These are phyloP conservation scores for Hylodesmum podocarpum DNA, from an alignment of 306 rosid genomes.

Conservation along the genomic window DNA sequence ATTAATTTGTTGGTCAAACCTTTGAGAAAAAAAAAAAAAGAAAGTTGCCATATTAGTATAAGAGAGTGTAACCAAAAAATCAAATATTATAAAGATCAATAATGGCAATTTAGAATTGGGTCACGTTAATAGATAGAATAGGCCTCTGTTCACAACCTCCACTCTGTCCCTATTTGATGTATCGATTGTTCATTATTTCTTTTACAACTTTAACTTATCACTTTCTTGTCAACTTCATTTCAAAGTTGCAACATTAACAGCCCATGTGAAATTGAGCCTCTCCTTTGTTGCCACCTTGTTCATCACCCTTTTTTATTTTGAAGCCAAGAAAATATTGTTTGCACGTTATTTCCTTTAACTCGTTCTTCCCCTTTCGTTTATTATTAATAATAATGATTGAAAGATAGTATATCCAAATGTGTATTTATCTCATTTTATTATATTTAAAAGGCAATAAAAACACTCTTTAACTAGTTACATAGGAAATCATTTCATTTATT, in stretches of 20 bases:
- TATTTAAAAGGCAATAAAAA: background rate
- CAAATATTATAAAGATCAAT: conserved; percentile 17
- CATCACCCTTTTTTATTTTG: background rate
- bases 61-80: background rate
- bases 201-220: background rate
- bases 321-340: background rate
- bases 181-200: background rate
- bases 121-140: conserved; percentile 15
- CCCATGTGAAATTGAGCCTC: conserved; percentile 28
- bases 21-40: background rate
- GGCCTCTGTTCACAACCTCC: conserved; percentile 28
- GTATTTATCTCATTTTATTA: background rate
- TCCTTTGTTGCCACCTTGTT: conserved; percentile 12
- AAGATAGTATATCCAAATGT: background rate
- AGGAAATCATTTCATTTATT: too few species aligned
- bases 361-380: background rate
- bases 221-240: conserved; percentile 23
- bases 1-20: conserved; percentile 14
- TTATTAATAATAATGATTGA: too few species aligned
- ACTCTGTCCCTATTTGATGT: conserved; percentile 4
- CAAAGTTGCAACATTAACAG: conserved; percentile 1
- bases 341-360: background rate
- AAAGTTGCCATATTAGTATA: background rate
- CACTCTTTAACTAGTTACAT: background rate
- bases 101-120: background rate